A percentile compares a stretch with the other conserved stretches of the same genome.
phyloP scores from a whole-genome alignment of 2,329 filamentous ascomycete genomes.

The Diaporthe helianthi region DNA sequence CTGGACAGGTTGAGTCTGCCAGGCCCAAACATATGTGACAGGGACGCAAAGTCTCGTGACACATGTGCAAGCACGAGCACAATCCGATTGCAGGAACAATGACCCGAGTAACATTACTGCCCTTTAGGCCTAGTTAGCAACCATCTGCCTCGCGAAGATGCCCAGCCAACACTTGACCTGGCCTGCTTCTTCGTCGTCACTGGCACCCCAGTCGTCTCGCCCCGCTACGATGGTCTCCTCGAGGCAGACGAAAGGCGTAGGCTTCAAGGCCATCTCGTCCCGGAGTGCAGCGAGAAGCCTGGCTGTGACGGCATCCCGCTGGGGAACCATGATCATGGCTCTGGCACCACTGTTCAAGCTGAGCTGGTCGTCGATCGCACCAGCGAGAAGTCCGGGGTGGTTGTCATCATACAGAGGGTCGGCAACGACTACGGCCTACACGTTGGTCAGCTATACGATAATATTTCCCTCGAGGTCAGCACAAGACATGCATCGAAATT shows the following conservation, averaged over 20 bases:
- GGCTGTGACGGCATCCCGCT: conserved; percentile 72
- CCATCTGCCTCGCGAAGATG: conserved; percentile 53
- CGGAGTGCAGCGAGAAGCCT: conserved; percentile 69
- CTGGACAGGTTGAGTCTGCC: too few species aligned
- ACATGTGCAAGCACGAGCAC: neutral
- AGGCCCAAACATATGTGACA: neutral
- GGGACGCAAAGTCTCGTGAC: neutral
- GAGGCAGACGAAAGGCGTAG: conserved; percentile 55
- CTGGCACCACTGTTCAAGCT: conserved; percentile 62
- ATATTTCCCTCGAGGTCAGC: conserved; percentile 24
- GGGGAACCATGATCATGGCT: conserved; percentile 81
- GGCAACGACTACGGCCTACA: conserved; percentile 77
- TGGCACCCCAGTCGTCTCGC: conserved; percentile 75
- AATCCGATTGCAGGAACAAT: neutral
- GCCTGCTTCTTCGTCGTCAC: conserved; percentile 48
- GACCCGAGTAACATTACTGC: neutral
- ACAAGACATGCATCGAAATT: conserved; percentile 57
- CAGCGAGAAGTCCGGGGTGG: conserved; percentile 77
- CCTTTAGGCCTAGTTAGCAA: neutral
- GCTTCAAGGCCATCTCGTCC: conserved; percentile 62
- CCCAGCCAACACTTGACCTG: conserved; percentile 74
- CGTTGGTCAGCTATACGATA: conserved; percentile 25
- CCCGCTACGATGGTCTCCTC: conserved; percentile 70
- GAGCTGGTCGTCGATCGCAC: conserved; percentile 74
- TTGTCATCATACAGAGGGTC: conserved; percentile 88